Base-by-base conservation (phyloP, 495 filamentous ascomycete species). In the Podospora pseudocomata region DNA sequence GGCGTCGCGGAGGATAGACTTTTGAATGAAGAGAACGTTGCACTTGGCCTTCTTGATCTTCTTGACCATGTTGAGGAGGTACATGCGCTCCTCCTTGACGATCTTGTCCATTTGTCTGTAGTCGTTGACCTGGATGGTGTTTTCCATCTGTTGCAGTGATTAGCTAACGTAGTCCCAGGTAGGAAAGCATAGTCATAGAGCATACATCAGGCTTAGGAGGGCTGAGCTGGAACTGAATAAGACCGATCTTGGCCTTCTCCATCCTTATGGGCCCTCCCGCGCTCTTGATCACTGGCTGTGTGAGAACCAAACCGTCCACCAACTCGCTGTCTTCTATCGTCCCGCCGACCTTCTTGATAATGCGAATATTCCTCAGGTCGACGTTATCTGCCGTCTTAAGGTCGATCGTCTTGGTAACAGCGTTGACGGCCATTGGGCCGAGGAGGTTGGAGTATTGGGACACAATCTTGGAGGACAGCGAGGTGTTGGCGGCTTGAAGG, bases 21-120 rank as follows among this genome's bases (percentile, higher is more conserved):
- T 99, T 76, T 99, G 95, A 72, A 99, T 97, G 72, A 99, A 85
- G 65, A 99, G 89, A 39, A 99, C 96, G 75, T 99, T 99, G 84
- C 95, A 99, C 82, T 97, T 97, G 72, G 93, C 94, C 85, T 97
- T 98, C 83, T 97, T 97, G 82, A 99, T 99, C 87, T 97, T 99
- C 88, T 99, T 99, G 75, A 93, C 93, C 88, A 99, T 92, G 82
- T 97, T 97, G 58, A 99, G 88, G 67, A 99, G 86, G 80, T 99
- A 99, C 68, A 93, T 92, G 67, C 96, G 92, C 83, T 99, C 95
- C 82, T 99, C 95, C 80, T 99, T 99, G 65, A 99, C 85, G 72
- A 99, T 99, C 85, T 97, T 99, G 81, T 99, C 95, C 95, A 99
- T 99, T 80, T 99, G 95, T 68, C 95, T 86, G 86, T 99, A 99